Evolutionary conservation across 2,329 filamentous ascomycete genomes (phyloP).

Genomic region (Colletotrichum viniferum): DNA sequence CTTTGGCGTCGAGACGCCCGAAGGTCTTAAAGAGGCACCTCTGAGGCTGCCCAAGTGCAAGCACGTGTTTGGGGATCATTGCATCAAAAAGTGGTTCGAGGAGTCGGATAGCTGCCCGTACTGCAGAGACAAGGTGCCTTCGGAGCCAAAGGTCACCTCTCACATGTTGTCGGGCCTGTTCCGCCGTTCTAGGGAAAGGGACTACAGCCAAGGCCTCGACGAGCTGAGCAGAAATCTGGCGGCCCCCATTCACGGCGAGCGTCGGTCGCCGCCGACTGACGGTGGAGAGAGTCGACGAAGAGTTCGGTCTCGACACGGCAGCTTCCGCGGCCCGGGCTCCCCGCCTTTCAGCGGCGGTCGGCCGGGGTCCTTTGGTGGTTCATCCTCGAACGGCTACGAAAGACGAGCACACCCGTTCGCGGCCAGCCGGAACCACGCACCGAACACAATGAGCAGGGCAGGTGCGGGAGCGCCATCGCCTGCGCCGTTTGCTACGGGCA

Average conservation of each 20-base stretch:
- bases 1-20: constrained; percentile 60
- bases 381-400: background rate
- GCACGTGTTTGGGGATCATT: constrained; percentile 67
- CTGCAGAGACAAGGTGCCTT: constrained; percentile 65
- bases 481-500: background rate
- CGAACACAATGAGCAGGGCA: background rate
- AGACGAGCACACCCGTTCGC: background rate
- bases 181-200: background rate
- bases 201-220: background rate
- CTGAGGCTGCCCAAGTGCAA: constrained; percentile 65
- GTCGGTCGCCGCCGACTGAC: constrained; percentile 17
- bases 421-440: background rate
- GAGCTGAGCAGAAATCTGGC: background rate
- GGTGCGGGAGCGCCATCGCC: background rate
- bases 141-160: constrained; percentile 37
- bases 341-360: constrained; percentile 4
- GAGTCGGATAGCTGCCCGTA: constrained; percentile 68
- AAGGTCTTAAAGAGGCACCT: constrained; percentile 61
- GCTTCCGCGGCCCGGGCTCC: constrained; percentile 4
- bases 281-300: constrained; percentile 12
- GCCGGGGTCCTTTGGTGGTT: background rate
- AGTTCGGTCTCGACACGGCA: constrained; percentile 13
- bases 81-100: constrained; percentile 69
- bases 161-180: background rate
- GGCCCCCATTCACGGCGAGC: background rate